Evolutionary conservation across 345 rosid species (phyloP).

Genomic region (Rhizophora mangle): DNA sequence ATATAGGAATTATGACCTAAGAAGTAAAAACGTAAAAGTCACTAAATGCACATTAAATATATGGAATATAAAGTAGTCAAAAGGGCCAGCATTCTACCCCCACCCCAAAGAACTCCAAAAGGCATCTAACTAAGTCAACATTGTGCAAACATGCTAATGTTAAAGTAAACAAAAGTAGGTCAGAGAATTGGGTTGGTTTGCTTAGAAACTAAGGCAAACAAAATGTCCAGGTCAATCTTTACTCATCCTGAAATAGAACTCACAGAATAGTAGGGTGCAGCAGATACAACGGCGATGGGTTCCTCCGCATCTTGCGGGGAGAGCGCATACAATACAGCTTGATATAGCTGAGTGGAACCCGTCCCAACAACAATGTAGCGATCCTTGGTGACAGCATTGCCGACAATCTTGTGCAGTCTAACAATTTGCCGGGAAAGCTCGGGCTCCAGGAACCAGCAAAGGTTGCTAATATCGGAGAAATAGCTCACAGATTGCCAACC

Average conservation of each 20-base stretch:
- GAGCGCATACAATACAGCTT: constrained; percentile 80
- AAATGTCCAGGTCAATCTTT: neutral
- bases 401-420: constrained; percentile 67
- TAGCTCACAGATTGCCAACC: constrained; percentile 92
- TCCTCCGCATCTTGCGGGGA: constrained; percentile 50
- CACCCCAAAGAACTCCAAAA: too few species aligned
- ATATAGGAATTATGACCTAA: too few species aligned
- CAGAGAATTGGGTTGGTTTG: too few species aligned
- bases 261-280: constrained; percentile 79
- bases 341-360: constrained; percentile 84
- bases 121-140: too few species aligned
- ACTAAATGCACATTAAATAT: too few species aligned
- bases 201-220: too few species aligned
- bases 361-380: constrained; percentile 80
- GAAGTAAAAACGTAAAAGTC: too few species aligned
- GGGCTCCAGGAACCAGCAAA: constrained; percentile 93
- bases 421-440: constrained; percentile 58
- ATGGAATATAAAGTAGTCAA: too few species aligned
- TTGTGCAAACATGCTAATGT: too few species aligned
- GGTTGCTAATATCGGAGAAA: constrained; percentile 57
- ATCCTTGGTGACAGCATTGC: constrained; percentile 69
- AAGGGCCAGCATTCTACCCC: too few species aligned
- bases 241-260: constrained; percentile 21
- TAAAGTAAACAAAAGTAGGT: too few species aligned
- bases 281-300: constrained; percentile 74